Evolutionary conservation across 768 basidiomycete species (phyloP), one percentile per base, ranked within the genome.

Genomic region (Mycena belliarum): DNA sequence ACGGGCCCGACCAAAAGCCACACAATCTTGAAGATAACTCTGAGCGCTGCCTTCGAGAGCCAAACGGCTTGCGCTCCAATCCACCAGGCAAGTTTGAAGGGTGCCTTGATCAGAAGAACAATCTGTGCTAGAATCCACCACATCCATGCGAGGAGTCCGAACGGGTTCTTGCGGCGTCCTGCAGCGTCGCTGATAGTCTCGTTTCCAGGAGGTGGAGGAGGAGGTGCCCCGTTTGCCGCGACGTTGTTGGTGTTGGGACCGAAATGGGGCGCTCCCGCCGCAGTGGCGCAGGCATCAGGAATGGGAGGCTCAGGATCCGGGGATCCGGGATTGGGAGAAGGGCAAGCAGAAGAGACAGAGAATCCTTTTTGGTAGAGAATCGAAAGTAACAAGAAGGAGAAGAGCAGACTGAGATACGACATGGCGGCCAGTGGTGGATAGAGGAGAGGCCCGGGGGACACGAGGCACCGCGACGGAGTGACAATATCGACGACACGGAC

Each of bases 171-270:
- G 21, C 14, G 41, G 4, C 42, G 32, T 21, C 51, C 20, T 5
- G 29, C 15, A n/a, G 15, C 24, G n/a, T 44, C 32, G 10, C 51
- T 35, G 18, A 21, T 18, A 4, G 51, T 44, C 10, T 52, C 51
- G 21, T 52, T 35, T n/a, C 42, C 51, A 6, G 51, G 51, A 43
- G 51, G 51, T 24, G 51, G 51, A 4, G 51, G 51, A 18, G 51
- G 51, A 23, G 51, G 51, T 6, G 51, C 41, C 7, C 51, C 51
- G 42, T 8, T 42, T 20, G 50, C 38, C 8, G 50, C 28, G 23
- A 35, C n/a, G 9, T 44, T 4, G 8, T n/a, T 33, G 3, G 32
- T 23, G 41, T 5, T 8, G 24, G 28, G 20, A 32, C 12, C 10
- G n/a, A 20, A 28, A 8, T 32, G 24, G 3, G 28, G 28, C n/a